Conservation (phyloP, 176 grass and related monocot species). For the Tuctoria greenei region DNA sequence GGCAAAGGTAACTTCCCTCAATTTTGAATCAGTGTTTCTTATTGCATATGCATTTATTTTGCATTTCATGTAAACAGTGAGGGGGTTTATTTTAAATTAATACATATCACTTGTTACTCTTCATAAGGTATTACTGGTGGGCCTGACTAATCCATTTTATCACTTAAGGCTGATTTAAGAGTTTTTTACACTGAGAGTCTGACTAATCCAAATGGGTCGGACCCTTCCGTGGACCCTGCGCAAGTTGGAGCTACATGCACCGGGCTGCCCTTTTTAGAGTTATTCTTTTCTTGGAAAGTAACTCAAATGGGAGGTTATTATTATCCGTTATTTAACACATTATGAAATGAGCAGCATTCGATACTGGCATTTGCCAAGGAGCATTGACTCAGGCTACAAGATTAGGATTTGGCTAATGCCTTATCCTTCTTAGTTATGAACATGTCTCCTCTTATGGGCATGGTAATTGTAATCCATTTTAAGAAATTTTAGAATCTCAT, state of each 20-base stretch:
- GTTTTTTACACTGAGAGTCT: background rate
- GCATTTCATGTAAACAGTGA: background rate
- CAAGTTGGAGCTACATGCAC: too few relatives aligned
- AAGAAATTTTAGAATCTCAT: constrained; percentile 45
- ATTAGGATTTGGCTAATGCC: background rate
- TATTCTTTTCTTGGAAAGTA: background rate
- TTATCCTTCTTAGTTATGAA: constrained; percentile 38
- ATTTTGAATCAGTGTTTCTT: background rate
- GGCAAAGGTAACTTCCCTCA: constrained; percentile 21
- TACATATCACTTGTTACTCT: background rate
- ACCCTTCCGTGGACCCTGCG: too few relatives aligned
- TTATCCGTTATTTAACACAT: constrained; percentile 5
- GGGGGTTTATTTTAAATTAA: background rate
- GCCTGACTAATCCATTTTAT: background rate
- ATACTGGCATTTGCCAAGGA: constrained; percentile 2
- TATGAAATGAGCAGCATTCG: background rate
- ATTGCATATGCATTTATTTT: constrained; percentile 12
- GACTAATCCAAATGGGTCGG: too few relatives aligned
- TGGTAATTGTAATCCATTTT: constrained; percentile 40
- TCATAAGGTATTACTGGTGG: background rate
- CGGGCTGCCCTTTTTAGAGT: too few relatives aligned
- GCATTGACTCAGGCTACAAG: constrained; percentile 13
- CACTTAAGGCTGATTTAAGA: constrained; percentile 9
- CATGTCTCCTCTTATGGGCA: constrained; percentile 32
- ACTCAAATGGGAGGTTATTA: background rate